Percentiles rank a stretch among this genome's conserved stretches.
Conservation (phyloP, 352 stramenopile genomes). For the Hyphochytrium catenoides region DNA sequence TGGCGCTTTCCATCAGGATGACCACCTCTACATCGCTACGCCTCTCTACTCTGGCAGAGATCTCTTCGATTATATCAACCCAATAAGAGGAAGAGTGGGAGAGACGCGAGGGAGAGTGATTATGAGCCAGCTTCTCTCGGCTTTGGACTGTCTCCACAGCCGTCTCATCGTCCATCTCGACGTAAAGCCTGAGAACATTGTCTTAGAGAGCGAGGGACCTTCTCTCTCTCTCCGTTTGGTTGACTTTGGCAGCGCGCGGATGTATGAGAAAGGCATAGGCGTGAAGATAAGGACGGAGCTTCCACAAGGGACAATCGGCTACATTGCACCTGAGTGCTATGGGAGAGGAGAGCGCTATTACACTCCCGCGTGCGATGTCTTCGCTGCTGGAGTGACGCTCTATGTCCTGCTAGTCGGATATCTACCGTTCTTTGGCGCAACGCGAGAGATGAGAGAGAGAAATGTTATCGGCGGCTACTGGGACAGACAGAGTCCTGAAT, state of each 20-base stretch:
- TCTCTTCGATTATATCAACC: conserved; percentile 39
- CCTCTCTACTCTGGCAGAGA: conserved; percentile 38
- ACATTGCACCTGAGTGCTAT: conserved; percentile 47
- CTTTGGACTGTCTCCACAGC: conserved; percentile 27
- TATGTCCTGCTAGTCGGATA: conserved; percentile 51
- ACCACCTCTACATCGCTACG: conserved; percentile 48
- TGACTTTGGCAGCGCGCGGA: conserved; percentile 40
- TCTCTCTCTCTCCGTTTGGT: conserved; percentile 31
- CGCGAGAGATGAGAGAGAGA: conserved; percentile 38
- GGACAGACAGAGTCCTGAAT: conserved; percentile 32
- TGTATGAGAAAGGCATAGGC: conserved; percentile 25
- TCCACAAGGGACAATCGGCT: conserved; percentile 32
- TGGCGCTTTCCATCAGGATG: conserved; percentile 51
- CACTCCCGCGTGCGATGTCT: conserved; percentile 34
- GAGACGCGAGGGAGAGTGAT: conserved; percentile 27
- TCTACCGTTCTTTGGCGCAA: conserved; percentile 37
- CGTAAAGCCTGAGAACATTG: conserved; percentile 53
- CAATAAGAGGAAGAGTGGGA: conserved; percentile 31
- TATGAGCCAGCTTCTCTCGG: conserved; percentile 32
- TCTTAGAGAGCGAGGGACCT: conserved; percentile 21
- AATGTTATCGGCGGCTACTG: conserved; percentile 46
- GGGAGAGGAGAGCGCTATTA: conserved; percentile 32
- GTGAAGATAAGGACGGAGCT: conserved; percentile 28
- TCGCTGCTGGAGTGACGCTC: conserved; percentile 46
- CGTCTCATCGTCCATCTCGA: conserved; percentile 52